These are phyloP conservation scores for Eutrema heterophyllum DNA, from an alignment of 345 rosid species.

Conservation along the genomic window DNA sequence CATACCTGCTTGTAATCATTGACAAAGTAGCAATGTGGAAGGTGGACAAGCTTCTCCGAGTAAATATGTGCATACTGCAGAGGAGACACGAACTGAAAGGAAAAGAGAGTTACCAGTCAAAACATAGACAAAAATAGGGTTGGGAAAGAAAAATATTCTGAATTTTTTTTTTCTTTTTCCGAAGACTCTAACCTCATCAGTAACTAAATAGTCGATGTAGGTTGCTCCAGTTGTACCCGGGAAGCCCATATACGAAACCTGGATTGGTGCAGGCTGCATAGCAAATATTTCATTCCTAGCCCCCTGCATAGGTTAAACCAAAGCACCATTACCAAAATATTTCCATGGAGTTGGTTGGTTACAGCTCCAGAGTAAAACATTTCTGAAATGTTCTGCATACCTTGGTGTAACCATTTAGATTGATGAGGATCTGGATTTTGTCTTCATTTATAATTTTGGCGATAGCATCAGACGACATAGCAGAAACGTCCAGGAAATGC, in stretches of 20 bases:
- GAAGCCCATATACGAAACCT: slow-evolving; percentile 98
- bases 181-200: slow-evolving; percentile 67
- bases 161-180: background rate
- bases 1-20: slow-evolving; percentile 96
- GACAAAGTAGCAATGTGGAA: slow-evolving; percentile 97
- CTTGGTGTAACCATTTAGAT: slow-evolving; percentile 98
- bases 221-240: slow-evolving; percentile 98
- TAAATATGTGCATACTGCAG: slow-evolving; percentile 63
- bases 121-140: background rate
- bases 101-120: slow-evolving; percentile 15
- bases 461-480: slow-evolving; percentile 81
- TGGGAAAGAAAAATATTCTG: background rate
- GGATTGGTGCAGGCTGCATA: slow-evolving; percentile 97
- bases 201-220: slow-evolving; percentile 91
- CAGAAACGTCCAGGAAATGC: slow-evolving; percentile 87
- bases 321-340: slow-evolving; percentile 6
- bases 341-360: background rate
- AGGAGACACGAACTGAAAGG: slow-evolving; percentile 87
- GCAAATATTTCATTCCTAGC: slow-evolving; percentile 98
- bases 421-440: slow-evolving; percentile 80
- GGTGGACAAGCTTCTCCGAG: slow-evolving; percentile 95
- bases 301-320: slow-evolving; percentile 52
- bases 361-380: background rate
- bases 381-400: slow-evolving; percentile 27
- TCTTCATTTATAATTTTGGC: slow-evolving; percentile 84